Evolutionary conservation across 768 basidiomycete genomes (phyloP), one percentile per base, ranked within the genome.

Genomic region (Pleurotus pulmonarius): DNA sequence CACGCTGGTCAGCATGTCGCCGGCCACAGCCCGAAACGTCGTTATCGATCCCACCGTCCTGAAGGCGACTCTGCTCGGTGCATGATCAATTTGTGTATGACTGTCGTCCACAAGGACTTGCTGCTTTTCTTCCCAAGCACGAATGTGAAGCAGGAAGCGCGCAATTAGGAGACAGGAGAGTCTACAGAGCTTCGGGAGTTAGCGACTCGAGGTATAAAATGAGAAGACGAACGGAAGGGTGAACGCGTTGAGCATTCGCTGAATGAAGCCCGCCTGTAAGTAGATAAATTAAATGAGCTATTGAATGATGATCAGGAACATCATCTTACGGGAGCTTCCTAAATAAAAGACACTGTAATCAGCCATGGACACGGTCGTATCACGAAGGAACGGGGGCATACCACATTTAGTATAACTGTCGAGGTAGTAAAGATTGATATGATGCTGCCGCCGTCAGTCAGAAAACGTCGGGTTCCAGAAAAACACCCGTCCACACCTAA

Each of bases 241-340:
- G 51, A 52, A 45, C 3, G 24, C 16, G 49, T 49, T 24, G 5
- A 60, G 4, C 18, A 44, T 16, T 46, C 29, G 62, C 58, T 70
- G 69, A 24, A 67, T 55, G 57, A 70, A 67, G 4, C 67, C 66
- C n/a, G 64, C 59, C 66, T 69, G 24, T 25, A 22, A 22, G 24
- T 29, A 6, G 11, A 3, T 20, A 46, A 9, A 38, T 16, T 20
- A 46, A 9, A 38, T 16, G 13, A 44, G n/a, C 11, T 11, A 13
- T 7, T 11, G 15, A 20, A 9, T 20, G 9, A n/a, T 47, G 44
- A 9, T 24, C 9, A 45, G 7, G 29, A 2, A 29, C 7, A 8
- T 9, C 29, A 29, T 29, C 29, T 29, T 22, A 47, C 22, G 15
- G 46, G 46, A 6, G 46, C 46, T 47, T 47, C 24, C 46, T 47